A percentile compares a stretch with the other conserved stretches of the same genome.
phyloP scores from a whole-genome alignment of 257 asterid genomes.

The Primulina tabacum region DNA sequence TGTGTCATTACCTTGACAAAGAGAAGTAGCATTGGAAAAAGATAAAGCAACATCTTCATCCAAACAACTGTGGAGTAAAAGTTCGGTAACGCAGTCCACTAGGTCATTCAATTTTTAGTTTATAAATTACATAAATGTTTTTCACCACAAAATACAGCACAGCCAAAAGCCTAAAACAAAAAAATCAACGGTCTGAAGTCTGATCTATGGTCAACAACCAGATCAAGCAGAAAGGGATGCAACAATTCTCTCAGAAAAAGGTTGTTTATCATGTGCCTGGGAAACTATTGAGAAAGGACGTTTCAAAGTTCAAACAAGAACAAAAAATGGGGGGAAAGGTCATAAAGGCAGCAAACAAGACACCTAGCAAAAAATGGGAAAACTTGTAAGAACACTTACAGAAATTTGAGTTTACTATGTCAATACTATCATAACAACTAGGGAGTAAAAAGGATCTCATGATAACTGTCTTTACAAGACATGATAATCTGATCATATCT shows the following conservation, averaged over 20 bases:
- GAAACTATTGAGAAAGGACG: not conserved
- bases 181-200: slow-evolving; percentile 14
- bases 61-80: slow-evolving; percentile 17
- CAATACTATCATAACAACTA: not conserved
- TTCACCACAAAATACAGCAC: slow-evolving; percentile 7
- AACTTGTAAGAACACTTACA: slow-evolving; percentile 6
- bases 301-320: not conserved
- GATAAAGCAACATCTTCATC: slow-evolving; percentile 21
- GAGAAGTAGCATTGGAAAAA: slow-evolving; percentile 20
- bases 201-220: not conserved
- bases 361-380: not conserved
- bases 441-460: slow-evolving; percentile 15
- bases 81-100: slow-evolving; percentile 17
- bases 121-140: not conserved
- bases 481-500: not conserved
- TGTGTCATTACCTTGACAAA: slow-evolving; percentile 79
- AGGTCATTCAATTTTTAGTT: slow-evolving; percentile 2
- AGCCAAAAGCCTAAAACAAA: not conserved
- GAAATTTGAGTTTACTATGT: not conserved
- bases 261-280: slow-evolving; percentile 1
- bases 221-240: not conserved
- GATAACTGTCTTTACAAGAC: slow-evolving; percentile 8
- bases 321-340: no score
- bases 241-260: not conserved
- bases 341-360: slow-evolving; percentile 11